Evolutionary conservation across 2,329 filamentous ascomycete genomes (phyloP), one percentile per base, ranked within the genome.

Genomic region (Apiospora pterosperma): DNA sequence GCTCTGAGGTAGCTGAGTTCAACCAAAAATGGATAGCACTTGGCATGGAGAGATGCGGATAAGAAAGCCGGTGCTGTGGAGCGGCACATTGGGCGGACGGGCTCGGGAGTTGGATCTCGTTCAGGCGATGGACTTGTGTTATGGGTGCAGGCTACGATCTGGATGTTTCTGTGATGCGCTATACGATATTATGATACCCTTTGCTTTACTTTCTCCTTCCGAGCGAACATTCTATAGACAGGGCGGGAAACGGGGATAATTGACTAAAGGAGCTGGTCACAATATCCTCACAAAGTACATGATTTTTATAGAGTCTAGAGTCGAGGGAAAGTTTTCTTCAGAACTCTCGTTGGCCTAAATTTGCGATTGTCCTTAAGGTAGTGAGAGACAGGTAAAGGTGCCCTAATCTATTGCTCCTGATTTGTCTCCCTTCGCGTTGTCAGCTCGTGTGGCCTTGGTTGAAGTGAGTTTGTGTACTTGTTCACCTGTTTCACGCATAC

Each of bases 1-100:
- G 69, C 69, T 25, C 63, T 74, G 48, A 25, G 55, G 36, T 48
- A 66, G 21, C n/a, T 23, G 14, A 4, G 8, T 36, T 23, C 11
- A 39, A 3, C 16, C 3, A 1, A 25, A 8, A 38, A 4, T 28
- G 36, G n/a, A 16, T 60, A 16, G 10, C n/a, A 23, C n/a, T 28
- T 60, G 58, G 6, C n/a, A 38, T 39, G 34, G 36, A 19, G 21
- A 7, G 2, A 16, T 11, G 25, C 4, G 34, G 58, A 14, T 19
- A 23, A 14, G 58, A n/a, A 23, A 14, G 16, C 36, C 34, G 58
- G 58, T 19, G 58, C 58, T 60, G 12, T 60, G 58, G 58, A 25
- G 5, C 58, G 23, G 23, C 4, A 25, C 19, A 60, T 7, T n/a
- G 58, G 36, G 21, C 36, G 6, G 34, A 25, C 36, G 11, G 34